These are phyloP conservation scores for Eutypa lata DNA, from an alignment of 2,329 filamentous ascomycete genomes.

Conservation along the genomic window DNA sequence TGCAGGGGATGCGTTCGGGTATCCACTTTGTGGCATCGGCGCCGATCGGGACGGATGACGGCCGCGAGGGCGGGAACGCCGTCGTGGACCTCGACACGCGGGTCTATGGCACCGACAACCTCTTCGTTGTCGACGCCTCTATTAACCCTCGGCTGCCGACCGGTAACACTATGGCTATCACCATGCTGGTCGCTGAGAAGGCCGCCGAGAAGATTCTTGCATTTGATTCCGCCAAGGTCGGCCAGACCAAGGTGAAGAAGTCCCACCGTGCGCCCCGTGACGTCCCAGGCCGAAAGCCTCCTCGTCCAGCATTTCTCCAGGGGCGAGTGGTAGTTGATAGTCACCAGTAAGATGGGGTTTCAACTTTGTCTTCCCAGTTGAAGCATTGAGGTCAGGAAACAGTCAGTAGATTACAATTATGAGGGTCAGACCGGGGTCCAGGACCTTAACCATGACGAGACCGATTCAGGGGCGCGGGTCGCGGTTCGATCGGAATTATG, in stretches of 20 bases:
- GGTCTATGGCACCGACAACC: conserved; percentile 11
- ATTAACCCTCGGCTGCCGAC: conserved; percentile 11
- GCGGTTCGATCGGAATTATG: no score
- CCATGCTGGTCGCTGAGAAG: conserved; percentile 26
- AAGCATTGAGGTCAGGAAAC: no score
- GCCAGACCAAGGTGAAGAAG: neutral
- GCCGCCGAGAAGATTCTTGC: conserved; percentile 39
- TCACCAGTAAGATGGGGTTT: no score
- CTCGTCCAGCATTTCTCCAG: no score
- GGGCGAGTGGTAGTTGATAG: no score
- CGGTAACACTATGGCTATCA: conserved; percentile 10
- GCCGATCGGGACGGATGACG: conserved; percentile 25
- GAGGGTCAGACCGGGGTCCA: no score
- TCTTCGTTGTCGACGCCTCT: conserved; percentile 8
- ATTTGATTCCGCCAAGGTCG: neutral
- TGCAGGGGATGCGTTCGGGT: conserved; percentile 23
- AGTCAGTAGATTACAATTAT: no score
- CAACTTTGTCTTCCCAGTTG: no score
- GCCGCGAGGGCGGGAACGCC: conserved; percentile 12
- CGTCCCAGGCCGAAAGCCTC: no score
- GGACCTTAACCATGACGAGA: no score
- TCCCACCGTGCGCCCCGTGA: no score
- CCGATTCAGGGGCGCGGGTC: no score
- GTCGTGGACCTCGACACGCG: conserved; percentile 8
- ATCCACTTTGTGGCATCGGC: conserved; percentile 36